Evolutionary conservation across 2,329 filamentous ascomycete genomes (phyloP), one percentile per base, ranked within the genome.

Genomic region (Aureobasidium sp.): DNA sequence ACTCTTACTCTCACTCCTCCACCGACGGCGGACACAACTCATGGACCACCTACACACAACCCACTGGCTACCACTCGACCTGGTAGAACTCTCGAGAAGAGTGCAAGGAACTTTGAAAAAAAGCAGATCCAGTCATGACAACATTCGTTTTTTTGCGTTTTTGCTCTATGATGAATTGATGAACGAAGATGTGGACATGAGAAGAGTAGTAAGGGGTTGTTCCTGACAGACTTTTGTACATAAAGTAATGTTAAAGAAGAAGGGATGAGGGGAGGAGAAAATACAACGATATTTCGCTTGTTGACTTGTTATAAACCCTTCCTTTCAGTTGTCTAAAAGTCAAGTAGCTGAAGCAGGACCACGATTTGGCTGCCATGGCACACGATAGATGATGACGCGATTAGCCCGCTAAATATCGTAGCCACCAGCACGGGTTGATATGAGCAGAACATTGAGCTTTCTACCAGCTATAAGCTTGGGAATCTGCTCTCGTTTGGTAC

Each of bases 31-130:
- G 53, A 11, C 37, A 44, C 27, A 45, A 42, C 16, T 45, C 39
- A 11, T 57, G 53, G 53, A 57, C 39, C 4, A 57, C 53, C 7
- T 57, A 57, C 53, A 45, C 53, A 6, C 42, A 45, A n/a, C 53
- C 53, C 13, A 34, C 39, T 34, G 53, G 53, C 29, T 57, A 45
- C 29, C 53, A 57, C 30, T 44, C 39, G 3, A 45, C 53, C 5
- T 45, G 29, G 39, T 57, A 57, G 41, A 44, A 5, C 16, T 6
- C 9, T 9, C 6, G 36, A 16, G 50, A 1, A 11, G 11, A 14
- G 34, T 16, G 11, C 25, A 45, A 27, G 45, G 27, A 48, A 30
- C 8, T 30, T 14, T 48, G 45, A 48, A 48, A 44, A 41, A 41
- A 48, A 32, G 45, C 27, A 48, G 27, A 25, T 21, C n/a, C 41